Conservation (phyloP, 2,329 filamentous ascomycete genomes). For the Fusarium coicis region DNA sequence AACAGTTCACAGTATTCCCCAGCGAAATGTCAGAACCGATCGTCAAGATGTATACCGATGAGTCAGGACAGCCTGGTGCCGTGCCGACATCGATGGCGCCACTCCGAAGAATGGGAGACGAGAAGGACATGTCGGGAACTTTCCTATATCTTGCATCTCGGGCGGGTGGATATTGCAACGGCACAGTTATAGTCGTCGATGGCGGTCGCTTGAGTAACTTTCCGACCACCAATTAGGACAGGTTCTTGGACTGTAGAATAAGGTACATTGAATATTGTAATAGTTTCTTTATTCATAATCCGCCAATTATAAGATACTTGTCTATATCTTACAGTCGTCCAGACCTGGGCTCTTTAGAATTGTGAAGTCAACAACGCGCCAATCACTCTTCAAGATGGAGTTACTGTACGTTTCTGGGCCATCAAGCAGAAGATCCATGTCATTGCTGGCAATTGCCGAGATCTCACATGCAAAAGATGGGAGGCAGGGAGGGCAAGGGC, state of each 20-base stretch:
- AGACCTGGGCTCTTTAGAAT: too few species aligned
- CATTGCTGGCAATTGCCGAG: not conserved
- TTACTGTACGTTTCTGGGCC: too few species aligned
- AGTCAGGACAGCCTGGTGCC: conserved; percentile 15
- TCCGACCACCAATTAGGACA: conserved; percentile 22
- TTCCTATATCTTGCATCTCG: conserved; percentile 32
- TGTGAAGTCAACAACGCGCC: too few species aligned
- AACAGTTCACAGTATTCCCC: conserved; percentile 23
- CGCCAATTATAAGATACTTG: rapidly evolving
- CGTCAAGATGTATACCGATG: conserved; percentile 28
- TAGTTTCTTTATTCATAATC: rapidly evolving
- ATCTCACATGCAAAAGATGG: not conserved
- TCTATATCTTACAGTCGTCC: too few species aligned
- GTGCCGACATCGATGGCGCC: conserved; percentile 19
- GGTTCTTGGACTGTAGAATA: too few species aligned
- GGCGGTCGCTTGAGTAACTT: conserved; percentile 32
- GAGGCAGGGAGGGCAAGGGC: not conserved
- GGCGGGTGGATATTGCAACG: conserved; percentile 34
- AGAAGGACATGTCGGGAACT: conserved; percentile 32
- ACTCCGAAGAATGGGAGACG: conserved; percentile 29
- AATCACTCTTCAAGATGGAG: not conserved
- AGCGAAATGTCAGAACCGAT: conserved; percentile 36
- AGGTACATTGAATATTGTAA: not conserved
- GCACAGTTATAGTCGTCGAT: conserved; percentile 29
- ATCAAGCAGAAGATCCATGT: too few species aligned